These are phyloP conservation scores for Flaveria trinervia DNA, from an alignment of 129 eudicot genomes.

Conservation along the genomic window DNA sequence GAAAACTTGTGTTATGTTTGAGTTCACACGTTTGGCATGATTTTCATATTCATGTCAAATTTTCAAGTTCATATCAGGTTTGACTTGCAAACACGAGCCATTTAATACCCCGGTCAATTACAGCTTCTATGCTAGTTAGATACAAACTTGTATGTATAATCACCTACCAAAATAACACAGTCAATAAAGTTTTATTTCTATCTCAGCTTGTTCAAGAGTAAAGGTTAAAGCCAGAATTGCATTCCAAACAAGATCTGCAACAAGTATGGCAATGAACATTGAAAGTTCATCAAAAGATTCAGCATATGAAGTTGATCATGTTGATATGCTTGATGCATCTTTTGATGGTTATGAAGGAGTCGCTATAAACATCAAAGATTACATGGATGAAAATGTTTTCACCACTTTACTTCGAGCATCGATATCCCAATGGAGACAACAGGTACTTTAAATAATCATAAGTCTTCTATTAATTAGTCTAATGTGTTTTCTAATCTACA, in stretches of 20 bases:
- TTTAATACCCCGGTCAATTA: not conserved
- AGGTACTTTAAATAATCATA: constrained; percentile 27
- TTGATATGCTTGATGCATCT: constrained; percentile 36
- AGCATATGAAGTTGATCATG: constrained; percentile 25
- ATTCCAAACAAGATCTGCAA: constrained; percentile 20
- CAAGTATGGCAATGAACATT: constrained; percentile 21
- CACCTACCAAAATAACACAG: not conserved
- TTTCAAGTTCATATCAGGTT: no score
- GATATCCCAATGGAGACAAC: constrained; percentile 43
- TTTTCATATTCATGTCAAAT: not conserved
- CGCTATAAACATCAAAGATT: constrained; percentile 36
- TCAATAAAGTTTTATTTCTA: not conserved
- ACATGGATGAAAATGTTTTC: constrained; percentile 41
- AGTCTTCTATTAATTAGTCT: not conserved
- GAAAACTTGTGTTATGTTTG: no score
- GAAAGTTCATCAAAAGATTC: constrained; percentile 24
- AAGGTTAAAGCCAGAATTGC: not conserved
- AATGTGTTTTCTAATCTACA: not conserved
- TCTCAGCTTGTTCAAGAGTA: not conserved
- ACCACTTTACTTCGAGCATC: constrained; percentile 48
- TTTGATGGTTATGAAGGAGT: constrained; percentile 54
- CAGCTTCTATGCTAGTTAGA: not conserved
- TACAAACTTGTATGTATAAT: not conserved
- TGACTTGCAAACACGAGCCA: not conserved
- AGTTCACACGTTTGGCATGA: not conserved